Evolutionary conservation across 129 eudicot species (phyloP).

Genomic region (Arctium lappa): DNA sequence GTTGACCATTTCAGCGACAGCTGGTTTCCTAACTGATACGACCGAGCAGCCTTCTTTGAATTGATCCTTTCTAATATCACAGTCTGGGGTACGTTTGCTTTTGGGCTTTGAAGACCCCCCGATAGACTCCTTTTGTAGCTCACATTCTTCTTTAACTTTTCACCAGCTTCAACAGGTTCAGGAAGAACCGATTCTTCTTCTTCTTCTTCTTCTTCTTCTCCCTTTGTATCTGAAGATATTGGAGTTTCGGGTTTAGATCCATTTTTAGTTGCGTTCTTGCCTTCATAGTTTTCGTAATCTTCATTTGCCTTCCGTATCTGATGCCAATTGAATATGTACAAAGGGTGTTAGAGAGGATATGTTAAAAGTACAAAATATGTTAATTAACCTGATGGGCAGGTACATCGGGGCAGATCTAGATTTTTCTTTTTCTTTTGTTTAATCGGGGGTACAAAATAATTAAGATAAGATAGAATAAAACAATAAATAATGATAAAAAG

Average conservation of each 20-base stretch:
- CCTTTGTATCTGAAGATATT: slow-evolving; percentile 7
- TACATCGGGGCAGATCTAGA: no score
- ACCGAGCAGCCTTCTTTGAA: slow-evolving; percentile 60
- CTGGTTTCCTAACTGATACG: slow-evolving; percentile 81
- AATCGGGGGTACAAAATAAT: not conserved
- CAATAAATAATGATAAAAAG: no score
- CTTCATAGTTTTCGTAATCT: slow-evolving; percentile 46
- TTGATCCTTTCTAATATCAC: slow-evolving; percentile 75
- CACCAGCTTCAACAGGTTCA: slow-evolving; percentile 10
- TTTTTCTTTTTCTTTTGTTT: no score
- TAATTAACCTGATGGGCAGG: no score
- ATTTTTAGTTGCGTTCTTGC: slow-evolving; percentile 11
- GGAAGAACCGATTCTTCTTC: slow-evolving; percentile 2
- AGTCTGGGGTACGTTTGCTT: slow-evolving; percentile 59
- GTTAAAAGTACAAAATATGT: no score
- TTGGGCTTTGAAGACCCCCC: slow-evolving; percentile 84
- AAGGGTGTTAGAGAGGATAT: not conserved
- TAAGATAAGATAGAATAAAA: not conserved
- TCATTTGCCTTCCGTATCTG: slow-evolving; percentile 66
- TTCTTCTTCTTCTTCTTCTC: slow-evolving; percentile 8
- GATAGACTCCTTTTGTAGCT: slow-evolving; percentile 73
- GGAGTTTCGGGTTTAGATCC: slow-evolving; percentile 7
- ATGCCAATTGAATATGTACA: slow-evolving; percentile 1
- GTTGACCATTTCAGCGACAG: slow-evolving; percentile 84
- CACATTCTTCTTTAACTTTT: slow-evolving; percentile 17